These are phyloP conservation scores for Phytopythium sindhum DNA, from an alignment of 352 stramenopile genomes.

Conservation along the genomic window DNA sequence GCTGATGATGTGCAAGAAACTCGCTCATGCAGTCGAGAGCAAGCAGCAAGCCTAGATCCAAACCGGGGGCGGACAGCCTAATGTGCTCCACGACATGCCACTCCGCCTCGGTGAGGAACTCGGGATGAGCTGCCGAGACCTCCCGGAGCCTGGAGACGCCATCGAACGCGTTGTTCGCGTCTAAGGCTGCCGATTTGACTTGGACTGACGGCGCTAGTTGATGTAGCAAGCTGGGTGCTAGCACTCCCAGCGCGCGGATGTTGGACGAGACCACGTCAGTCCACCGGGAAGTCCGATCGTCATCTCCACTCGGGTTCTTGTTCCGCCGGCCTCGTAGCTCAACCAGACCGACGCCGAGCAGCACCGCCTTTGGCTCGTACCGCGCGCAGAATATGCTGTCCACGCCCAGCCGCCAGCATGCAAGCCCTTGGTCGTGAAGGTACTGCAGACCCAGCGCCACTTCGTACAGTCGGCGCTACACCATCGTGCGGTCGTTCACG, in stretches of 20 bases:
- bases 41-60: background rate
- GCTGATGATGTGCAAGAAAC: background rate
- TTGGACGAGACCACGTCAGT: background rate
- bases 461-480: constrained; percentile 21
- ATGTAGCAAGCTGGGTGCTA: background rate
- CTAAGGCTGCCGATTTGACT: background rate
- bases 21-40: background rate
- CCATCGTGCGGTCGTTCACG: background rate
- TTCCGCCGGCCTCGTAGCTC: background rate
- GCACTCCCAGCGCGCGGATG: background rate
- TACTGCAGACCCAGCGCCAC: constrained; percentile 28
- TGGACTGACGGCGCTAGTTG: background rate
- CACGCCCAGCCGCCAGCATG: background rate
- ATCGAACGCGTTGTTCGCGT: background rate
- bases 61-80: background rate
- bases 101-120: background rate
- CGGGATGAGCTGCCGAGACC: background rate
- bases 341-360: background rate
- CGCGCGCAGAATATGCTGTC: background rate
- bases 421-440: constrained; percentile 15
- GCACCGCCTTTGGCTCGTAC: background rate
- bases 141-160: no score
- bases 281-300: background rate
- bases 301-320: background rate
- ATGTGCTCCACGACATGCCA: background rate